Evolutionary conservation across 169 alveolate genomes (phyloP).

Genomic region (Eimeria necatrix): DNA sequence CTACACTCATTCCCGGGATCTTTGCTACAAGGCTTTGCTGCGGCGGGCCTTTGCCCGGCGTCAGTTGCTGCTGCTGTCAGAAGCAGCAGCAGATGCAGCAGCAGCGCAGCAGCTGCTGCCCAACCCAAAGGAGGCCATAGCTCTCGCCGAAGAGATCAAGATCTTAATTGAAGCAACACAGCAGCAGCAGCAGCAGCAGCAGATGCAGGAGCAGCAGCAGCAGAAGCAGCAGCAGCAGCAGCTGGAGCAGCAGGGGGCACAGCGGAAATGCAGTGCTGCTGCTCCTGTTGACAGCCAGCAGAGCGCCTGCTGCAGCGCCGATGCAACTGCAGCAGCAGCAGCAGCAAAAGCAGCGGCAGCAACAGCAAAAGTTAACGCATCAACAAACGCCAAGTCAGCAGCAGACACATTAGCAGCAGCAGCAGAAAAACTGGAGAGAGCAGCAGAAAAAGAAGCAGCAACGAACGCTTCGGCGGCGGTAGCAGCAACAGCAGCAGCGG

Average conservation of each 20-base stretch:
- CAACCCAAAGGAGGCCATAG: conserved; percentile 5
- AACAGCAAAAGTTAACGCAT: too few species aligned
- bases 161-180: neutral
- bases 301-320: too few species aligned
- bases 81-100: conserved; percentile 4
- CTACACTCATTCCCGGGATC: neutral
- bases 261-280: too few species aligned
- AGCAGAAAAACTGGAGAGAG: too few species aligned
- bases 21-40: neutral
- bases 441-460: too few species aligned
- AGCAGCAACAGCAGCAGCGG: conserved; percentile 21
- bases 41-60: conserved; percentile 18
- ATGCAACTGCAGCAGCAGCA: too few species aligned
- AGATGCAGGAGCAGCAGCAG: neutral
- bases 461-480: too few species aligned
- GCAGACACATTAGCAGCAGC: too few species aligned
- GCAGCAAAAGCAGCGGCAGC: too few species aligned
- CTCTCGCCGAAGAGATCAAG: neutral
- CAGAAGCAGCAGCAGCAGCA: neutral
- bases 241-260: too few species aligned
- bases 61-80: neutral
- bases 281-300: too few species aligned
- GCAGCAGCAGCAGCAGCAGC: neutral
- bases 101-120: conserved; percentile 10
- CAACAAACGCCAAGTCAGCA: too few species aligned